phyloP scores from a whole-genome alignment of 163 green algal genomes.

The Prototheca wickerhamii region DNA sequence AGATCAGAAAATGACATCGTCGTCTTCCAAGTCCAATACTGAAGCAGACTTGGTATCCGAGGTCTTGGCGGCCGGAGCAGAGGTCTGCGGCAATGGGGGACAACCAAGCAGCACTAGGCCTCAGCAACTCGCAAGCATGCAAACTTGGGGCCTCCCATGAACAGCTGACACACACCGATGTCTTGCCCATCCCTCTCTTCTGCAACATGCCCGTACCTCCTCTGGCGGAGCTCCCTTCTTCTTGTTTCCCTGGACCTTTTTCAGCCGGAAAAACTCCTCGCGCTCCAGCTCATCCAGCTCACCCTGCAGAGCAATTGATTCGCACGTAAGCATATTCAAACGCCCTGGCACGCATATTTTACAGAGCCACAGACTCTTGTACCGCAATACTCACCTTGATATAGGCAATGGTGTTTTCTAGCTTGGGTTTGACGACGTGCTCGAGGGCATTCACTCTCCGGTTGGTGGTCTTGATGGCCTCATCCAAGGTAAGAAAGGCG shows the following conservation, averaged over 20 bases:
- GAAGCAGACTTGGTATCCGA: neutral
- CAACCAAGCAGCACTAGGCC: no score
- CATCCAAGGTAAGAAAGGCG: conserved; percentile 95
- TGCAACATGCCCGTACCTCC: neutral
- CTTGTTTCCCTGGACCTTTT: conserved; percentile 94
- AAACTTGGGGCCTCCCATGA: no score
- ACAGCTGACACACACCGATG: no score
- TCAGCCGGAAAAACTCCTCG: conserved; percentile 99
- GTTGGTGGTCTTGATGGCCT: conserved; percentile 95
- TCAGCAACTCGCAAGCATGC: no score
- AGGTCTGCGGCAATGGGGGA: no score
- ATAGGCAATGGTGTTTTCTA: conserved; percentile 99
- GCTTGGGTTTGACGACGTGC: conserved; percentile 93
- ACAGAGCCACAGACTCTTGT: neutral
- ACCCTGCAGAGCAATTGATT: conserved; percentile 35
- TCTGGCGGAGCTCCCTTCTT: conserved; percentile 45
- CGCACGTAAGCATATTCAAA: neutral
- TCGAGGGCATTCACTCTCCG: conserved; percentile 96
- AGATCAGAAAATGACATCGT: neutral
- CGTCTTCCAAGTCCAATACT: neutral
- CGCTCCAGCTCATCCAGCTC: conserved; percentile 99
- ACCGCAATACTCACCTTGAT: conserved; percentile 75
- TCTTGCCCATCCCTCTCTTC: no score
- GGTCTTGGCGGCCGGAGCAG: no score
- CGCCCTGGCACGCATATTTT: neutral